Evolutionary conservation across 495 filamentous ascomycete genomes (phyloP).

Genomic region (Chaetomium fimeti): DNA sequence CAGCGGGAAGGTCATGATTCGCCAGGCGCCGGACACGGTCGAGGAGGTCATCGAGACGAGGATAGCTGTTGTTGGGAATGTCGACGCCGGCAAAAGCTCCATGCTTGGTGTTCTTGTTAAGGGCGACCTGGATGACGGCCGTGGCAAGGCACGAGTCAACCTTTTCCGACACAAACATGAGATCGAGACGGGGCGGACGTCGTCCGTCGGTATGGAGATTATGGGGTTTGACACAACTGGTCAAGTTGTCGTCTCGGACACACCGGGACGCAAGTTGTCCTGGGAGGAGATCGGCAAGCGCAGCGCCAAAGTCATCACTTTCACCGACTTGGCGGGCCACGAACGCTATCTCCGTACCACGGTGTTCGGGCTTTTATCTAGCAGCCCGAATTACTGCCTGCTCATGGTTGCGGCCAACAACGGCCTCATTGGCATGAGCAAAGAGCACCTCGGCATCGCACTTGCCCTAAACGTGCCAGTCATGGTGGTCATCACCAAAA

Average conservation of each 20-base stretch:
- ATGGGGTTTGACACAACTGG: conserved; percentile 95
- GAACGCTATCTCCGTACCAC: conserved; percentile 95
- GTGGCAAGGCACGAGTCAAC: conserved; percentile 91
- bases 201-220: conserved; percentile 97
- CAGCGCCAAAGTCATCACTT: conserved; percentile 93
- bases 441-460: conserved; percentile 95
- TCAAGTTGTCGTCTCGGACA: conserved; percentile 75
- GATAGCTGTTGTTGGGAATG: conserved; percentile 96
- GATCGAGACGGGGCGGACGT: conserved; percentile 90
- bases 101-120: conserved; percentile 97
- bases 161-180: conserved; percentile 98
- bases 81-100: conserved; percentile 95
- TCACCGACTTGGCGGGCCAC: conserved; percentile 93
- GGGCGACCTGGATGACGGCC: conserved; percentile 89
- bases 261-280: conserved; percentile 72
- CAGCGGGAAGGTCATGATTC: conserved; percentile 80
- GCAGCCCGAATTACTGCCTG: conserved; percentile 95
- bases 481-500: conserved; percentile 98
- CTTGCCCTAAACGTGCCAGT: conserved; percentile 94
- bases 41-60: conserved; percentile 94
- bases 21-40: conserved; percentile 66
- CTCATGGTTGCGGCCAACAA: conserved; percentile 99
- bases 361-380: conserved; percentile 90
- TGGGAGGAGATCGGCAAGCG: conserved; percentile 98
- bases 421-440: conserved; percentile 95